Conservation (phyloP, 192 early-diverging fungal genomes). For the Cladochytrium replicatum region DNA sequence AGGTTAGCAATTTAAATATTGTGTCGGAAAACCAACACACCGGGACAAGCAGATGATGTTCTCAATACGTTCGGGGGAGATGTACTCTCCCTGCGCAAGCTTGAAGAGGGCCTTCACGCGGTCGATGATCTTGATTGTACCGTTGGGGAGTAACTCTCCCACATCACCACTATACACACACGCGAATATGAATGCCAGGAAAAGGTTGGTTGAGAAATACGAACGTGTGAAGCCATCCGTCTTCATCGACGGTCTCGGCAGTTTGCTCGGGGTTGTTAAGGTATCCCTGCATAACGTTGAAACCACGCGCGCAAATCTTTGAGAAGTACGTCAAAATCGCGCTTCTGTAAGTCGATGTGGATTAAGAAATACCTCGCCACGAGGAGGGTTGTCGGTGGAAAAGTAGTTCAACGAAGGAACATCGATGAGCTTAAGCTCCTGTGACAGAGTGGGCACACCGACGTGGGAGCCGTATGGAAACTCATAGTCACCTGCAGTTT, state of each 20-base stretch:
- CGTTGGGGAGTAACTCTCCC: slow-evolving; percentile 31
- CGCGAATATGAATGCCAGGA: no score
- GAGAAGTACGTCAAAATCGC: no score
- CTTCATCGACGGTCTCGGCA: slow-evolving; percentile 52
- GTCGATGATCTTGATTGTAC: slow-evolving; percentile 41
- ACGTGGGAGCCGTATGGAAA: slow-evolving; percentile 15
- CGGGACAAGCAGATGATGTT: no score
- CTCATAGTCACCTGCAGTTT: slow-evolving; percentile 9
- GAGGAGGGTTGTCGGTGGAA: slow-evolving; percentile 80
- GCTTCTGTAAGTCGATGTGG: no score
- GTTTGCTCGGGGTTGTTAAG: slow-evolving; percentile 64
- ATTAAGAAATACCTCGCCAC: slow-evolving; percentile 82
- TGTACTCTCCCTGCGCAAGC: slow-evolving; percentile 60
- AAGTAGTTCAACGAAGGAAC: slow-evolving; percentile 84
- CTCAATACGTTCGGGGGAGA: slow-evolving; percentile 91
- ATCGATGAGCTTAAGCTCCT: slow-evolving; percentile 81
- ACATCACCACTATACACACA: slow-evolving; percentile 47
- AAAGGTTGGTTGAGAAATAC: no score
- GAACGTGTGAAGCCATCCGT: slow-evolving; percentile 74
- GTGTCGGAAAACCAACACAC: slow-evolving; percentile 38
- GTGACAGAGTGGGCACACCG: slow-evolving; percentile 57
- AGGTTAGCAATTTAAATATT: slow-evolving; percentile 59
- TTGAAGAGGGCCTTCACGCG: slow-evolving; percentile 43
- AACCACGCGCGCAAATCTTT: slow-evolving; percentile 64
- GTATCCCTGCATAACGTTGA: slow-evolving; percentile 64